phyloP scores from a whole-genome alignment of 2,329 filamentous ascomycete genomes.

The Arthrinium puccinioides region DNA sequence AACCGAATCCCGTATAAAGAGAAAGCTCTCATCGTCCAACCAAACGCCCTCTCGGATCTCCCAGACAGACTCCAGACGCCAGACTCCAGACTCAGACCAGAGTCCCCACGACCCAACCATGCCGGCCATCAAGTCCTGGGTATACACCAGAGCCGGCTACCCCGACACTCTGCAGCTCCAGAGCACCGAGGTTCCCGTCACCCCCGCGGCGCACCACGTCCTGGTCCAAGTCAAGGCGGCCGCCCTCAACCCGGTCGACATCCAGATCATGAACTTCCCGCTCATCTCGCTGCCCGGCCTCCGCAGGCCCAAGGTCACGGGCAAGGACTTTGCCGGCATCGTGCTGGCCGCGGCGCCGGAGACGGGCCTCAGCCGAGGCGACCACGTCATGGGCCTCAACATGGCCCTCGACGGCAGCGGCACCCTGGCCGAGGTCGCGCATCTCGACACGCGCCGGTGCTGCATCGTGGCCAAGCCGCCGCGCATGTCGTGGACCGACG shows the following conservation, averaged over 20 bases:
- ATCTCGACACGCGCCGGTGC: conserved; percentile 6
- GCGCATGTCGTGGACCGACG: conserved; percentile 9
- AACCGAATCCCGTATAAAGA: too few relatives aligned
- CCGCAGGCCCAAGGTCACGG: conserved; percentile 7
- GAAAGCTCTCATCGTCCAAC: too few relatives aligned
- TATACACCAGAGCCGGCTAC: conserved; percentile 6
- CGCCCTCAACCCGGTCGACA: conserved; percentile 12
- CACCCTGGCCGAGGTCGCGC: conserved; percentile 5
- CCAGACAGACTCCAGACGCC: too few relatives aligned
- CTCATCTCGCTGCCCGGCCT: conserved; percentile 5
- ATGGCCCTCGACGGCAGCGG: conserved; percentile 6
- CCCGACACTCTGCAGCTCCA: conserved; percentile 4
- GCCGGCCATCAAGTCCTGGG: conserved; percentile 6
- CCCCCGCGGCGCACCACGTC: conserved; percentile 5
- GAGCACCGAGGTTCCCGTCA: background rate
- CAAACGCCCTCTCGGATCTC: too few relatives aligned
- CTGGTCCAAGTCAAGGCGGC: conserved; percentile 9
- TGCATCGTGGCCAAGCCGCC: conserved; percentile 9
- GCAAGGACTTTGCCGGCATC: conserved; percentile 9
- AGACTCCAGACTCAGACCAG: too few relatives aligned
- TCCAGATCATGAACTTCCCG: conserved; percentile 10
- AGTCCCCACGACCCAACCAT: too few relatives aligned
- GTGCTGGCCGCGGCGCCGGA: conserved; percentile 8
- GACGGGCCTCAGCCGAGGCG: conserved; percentile 6
- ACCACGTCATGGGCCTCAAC: conserved; percentile 9